These are phyloP conservation scores for Apiotrichum brassicae DNA, from an alignment of 1,284 basidiomycete genomes.

Conservation along the genomic window DNA sequence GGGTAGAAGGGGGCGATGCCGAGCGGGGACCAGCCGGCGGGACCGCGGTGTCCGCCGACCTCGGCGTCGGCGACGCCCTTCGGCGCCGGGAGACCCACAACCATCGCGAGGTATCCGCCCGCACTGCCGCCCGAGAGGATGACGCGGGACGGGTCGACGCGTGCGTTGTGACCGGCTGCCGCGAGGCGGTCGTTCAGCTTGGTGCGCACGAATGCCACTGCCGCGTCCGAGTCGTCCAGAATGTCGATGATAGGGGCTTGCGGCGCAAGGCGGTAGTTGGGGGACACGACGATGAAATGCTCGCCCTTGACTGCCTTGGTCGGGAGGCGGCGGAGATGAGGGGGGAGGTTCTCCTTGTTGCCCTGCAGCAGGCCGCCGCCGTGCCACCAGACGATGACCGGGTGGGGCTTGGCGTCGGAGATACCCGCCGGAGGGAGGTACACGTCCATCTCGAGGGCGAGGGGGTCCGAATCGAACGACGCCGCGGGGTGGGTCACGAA, in stretches of 20 bases:
- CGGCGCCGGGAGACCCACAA: conserved; percentile 34
- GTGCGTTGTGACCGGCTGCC: conserved; percentile 23
- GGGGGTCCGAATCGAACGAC: conserved; percentile 40
- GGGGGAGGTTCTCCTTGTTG: conserved; percentile 45
- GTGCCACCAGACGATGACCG: conserved; percentile 43
- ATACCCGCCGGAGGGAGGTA: conserved; percentile 29
- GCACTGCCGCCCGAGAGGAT: conserved; percentile 41
- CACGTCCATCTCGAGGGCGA: conserved; percentile 38
- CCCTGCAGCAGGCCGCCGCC: conserved; percentile 44
- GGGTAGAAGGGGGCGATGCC: conserved; percentile 42
- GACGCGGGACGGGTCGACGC: conserved; percentile 32
- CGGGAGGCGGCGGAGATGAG: conserved; percentile 40
- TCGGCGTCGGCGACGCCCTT: conserved; percentile 23
- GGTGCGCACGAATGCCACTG: conserved; percentile 27
- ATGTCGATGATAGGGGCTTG: conserved; percentile 44
- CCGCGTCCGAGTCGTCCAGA: conserved; percentile 32
- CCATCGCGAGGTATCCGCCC: conserved; percentile 42
- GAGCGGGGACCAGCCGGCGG: conserved; percentile 26
- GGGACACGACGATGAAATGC: conserved; percentile 33
- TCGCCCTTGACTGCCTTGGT: conserved; percentile 10
- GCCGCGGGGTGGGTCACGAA: conserved; percentile 37
- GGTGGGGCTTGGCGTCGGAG: conserved; percentile 19
- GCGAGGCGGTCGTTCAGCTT: conserved; percentile 32
- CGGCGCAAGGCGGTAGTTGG: conserved; percentile 40
- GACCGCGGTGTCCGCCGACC: conserved; percentile 35